Base-by-base conservation (phyloP, 1,284 basidiomycete genomes). In the Trichosporon sp. region DNA sequence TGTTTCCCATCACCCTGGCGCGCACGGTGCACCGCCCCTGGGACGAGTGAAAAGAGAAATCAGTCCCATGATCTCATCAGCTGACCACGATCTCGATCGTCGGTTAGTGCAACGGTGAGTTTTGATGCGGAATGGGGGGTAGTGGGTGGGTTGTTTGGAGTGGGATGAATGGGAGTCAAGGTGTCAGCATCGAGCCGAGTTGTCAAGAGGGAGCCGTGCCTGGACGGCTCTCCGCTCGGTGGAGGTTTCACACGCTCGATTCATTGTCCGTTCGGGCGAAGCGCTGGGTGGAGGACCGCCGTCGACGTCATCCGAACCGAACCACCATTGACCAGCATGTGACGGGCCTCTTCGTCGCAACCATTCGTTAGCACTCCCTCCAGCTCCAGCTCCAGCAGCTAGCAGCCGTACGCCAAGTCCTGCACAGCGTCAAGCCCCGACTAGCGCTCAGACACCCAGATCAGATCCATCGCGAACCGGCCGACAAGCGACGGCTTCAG, bases 231-330 rank as follows among this genome's bases (percentile, higher is more conserved):
- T 48, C 51, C 51, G 51, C 8, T 54, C 19, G 51, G 51, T 54
- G 51, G 51, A 54, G 51, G 51, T 54, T 54, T 54, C 51, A 54
- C 51, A 54, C 51, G 51, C 51, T 54, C 19, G 51, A 54, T 54
- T 54, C 51, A 54, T 54, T 54, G 51, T 54, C 48, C n/a, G 51
- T 26, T 26, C 26, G 26, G 26, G 26, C 26, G 26, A 26, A 26
- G 26, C 26, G 4, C 51, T 7, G 19, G 6, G 12, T 7, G 19
- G 16, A 51, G 38, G n/a, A 54, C 51, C 51, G 51, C n/a, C 51
- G 51, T 21, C 51, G 51, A 54, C 51, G 51, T 54, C 51, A 54
- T 54, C 51, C 51, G 8, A 48, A 48, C 46, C 14, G 19, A 48
- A 4, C 35, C 35, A 19, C 51, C 26, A 16, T 19, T 16, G 43